Evolutionary conservation across 2,329 filamentous ascomycete species (phyloP), one percentile per base, ranked within the genome.

Genomic region (Ilyonectria sp.): DNA sequence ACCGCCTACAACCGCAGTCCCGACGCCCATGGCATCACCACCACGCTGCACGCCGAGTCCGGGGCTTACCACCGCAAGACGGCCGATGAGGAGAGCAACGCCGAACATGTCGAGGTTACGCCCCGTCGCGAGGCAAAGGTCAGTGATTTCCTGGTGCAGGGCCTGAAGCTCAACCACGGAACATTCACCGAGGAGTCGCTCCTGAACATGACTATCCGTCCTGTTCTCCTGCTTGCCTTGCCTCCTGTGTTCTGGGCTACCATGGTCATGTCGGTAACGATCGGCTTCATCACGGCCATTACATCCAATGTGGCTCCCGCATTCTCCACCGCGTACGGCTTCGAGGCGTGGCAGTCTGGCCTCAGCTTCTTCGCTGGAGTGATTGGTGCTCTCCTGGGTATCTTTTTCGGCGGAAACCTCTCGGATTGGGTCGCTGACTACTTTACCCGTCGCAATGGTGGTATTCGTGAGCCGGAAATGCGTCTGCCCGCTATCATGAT

Each of bases 171-270:
- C 23, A 63, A 63, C 56, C 64, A 62, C 19, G 65, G 61, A 4
- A 69, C 68, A 43, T 63, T 65, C 15, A 65, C 59, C 19, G 68
- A 72, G 46, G 67, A 15, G 49, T 61, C 57, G 0, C 44, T 68
- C 17, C 74, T 78, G 69, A 84, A 80, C 64, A 81, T 88, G 69
- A 80, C 82, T 60, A 55, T 83, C 10, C 83, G 86, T 0, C 86
- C 86, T 2, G 70, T 87, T 23, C 78, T 82, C 2, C 73, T 88
- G 33, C 80, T 86, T 6, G 69, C 79, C 9, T 78, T 89, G 4
- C 86, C 86, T 9, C 81, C 84, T 0, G 83, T 89, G 1, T 75
- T 88, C 9, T 88, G 86, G 86, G 84, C 84, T 4, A 84, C 86
- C 4, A 74, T 87, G 7, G 83, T 87, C 29, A 82, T 86, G 79